Base-by-base conservation (phyloP, 108 stramenopile genomes). In the Nannochloropsis oceanica region DNA sequence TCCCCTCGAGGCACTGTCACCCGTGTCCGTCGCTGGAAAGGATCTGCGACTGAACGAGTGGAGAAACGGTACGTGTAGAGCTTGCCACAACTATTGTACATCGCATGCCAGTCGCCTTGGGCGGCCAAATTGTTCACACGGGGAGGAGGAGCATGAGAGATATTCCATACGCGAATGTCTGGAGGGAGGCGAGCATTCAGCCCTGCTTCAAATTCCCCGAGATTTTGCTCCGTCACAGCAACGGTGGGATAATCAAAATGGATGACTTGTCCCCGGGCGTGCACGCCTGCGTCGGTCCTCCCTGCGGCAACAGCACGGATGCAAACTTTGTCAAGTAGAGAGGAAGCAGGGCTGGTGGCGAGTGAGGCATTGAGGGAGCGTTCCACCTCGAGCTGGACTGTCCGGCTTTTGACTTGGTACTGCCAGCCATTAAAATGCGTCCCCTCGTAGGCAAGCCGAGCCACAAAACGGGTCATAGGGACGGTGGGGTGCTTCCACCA, bases 381-480 rank as follows among this genome's bases (percentile, higher is more conserved):
- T 8, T 83, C 27, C 13, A 86, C 7, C 27, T 22, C 27, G 9
- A 89, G 89, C 87, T 90, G 89, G 25, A 90, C 86, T 9, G 90
- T 90, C 26, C 27, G 42, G 13, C 84, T 79, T 42, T 84, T 43
- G 25, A 26, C 42, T 46, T 90, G 90, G 34, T 85, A 2, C 43
- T 90, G 90, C 27, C 83, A 90, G 14, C 90, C 90, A 13, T 82
- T 25, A 44, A 84, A 90, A 44, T 80, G 79, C 18, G 88, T 90
- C 20, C 90, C 90, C 26, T 90, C 90, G 86, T 90, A 90, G 84
- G 84, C 87, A 26, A 90, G 89, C 42, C 90, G 86, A 24, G 85
- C 43, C n/a, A 89, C 90, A 46, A 84, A 90, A n/a, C 90, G 85
- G 25, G 88, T 87, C 85, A 79, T 87, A 3, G 59, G 59, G n/a